phyloP scores from a whole-genome alignment of 2,329 filamentous ascomycete species.

The Alternaria panax region DNA sequence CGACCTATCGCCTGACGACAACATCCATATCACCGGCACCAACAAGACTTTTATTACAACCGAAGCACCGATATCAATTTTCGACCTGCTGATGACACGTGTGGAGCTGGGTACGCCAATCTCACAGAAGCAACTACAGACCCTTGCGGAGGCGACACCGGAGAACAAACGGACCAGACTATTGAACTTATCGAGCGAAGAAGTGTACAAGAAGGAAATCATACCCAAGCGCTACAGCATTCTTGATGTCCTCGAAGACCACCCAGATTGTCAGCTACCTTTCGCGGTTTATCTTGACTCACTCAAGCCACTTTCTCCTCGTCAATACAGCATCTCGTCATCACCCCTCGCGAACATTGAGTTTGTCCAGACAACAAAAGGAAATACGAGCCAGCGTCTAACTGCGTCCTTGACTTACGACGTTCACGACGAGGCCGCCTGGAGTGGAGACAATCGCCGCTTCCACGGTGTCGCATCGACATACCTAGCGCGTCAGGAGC shows the following conservation, averaged over 20 bases:
- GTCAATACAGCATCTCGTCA: constrained; percentile 65
- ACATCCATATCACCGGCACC: constrained; percentile 17
- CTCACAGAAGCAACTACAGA: constrained; percentile 11
- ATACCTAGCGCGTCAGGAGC: constrained; percentile 6
- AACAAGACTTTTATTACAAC: constrained; percentile 11
- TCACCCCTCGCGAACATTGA: constrained; percentile 65
- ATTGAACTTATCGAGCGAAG: constrained; percentile 4
- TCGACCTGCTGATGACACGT: constrained; percentile 13
- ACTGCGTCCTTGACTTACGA: constrained; percentile 12
- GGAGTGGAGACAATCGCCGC: constrained; percentile 10
- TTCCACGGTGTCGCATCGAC: constrained; percentile 14
- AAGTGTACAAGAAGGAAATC: constrained; percentile 6
- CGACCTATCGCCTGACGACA: constrained; percentile 10
- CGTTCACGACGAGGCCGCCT: constrained; percentile 11
- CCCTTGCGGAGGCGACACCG: constrained; percentile 6
- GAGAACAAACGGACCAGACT: constrained; percentile 7
- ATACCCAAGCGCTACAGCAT: constrained; percentile 13
- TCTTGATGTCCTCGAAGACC: constrained; percentile 11
- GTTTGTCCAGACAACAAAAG: constrained; percentile 4
- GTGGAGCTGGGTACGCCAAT: constrained; percentile 15
- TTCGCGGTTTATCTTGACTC: constrained; percentile 10
- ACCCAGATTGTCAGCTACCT: constrained; percentile 3
- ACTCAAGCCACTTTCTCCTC: constrained; percentile 12
- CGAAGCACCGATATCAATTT: constrained; percentile 3
- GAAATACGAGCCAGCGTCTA: neutral